Base-by-base conservation (phyloP, 1,284 basidiomycete genomes). In the Polyporus tsugae region DNA sequence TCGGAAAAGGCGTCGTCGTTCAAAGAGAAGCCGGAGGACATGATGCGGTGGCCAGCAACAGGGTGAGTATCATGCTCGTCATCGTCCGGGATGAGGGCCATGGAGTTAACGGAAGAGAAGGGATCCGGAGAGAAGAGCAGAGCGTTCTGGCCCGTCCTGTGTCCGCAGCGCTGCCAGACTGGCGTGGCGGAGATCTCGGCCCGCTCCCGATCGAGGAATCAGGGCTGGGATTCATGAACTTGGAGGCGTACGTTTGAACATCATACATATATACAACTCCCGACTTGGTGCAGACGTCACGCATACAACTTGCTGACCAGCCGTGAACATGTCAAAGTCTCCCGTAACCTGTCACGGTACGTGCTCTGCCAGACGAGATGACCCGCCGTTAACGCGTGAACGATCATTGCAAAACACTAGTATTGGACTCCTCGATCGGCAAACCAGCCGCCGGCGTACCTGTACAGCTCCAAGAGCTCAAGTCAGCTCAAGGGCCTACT, bases 271-370 rank as follows among this genome's bases (percentile, higher is more conserved):
- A n/a, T n/a, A n/a, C n/a, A n/a, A n/a, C n/a, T n/a, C n/a, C n/a
- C 62, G 7, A 59, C 57, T 49, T 49, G 41, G 17, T 17, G 35
- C 53, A 38, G 4, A 38, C 22, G 13, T 52, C 46, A 25, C 36
- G 5, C 19, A 39, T 22, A 2, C 58, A 60, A 60, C n/a, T 2
- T 29, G 35, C 10, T 22, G n/a, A 25, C 33, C 1, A 19, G 7
- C 33, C 17, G 35, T 33, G 6, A 64, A 60, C 62, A 91, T 88
- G 87, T 81, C 83, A 6, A 90, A 87, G 75, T 94, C 94, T 2
- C 93, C 94, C 1, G 93, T 97, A 70, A 97, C 96, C 44, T 97
- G 96, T 78, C 95, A 97, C 74, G 90, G 94, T 94, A 71, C 66
- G 85, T 64, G 19, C 11, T 13, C 19, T 53, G 29, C 25, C 1